phyloP scores from a whole-genome alignment of 805 yeast species.

The Lipomyces starkeyi region DNA sequence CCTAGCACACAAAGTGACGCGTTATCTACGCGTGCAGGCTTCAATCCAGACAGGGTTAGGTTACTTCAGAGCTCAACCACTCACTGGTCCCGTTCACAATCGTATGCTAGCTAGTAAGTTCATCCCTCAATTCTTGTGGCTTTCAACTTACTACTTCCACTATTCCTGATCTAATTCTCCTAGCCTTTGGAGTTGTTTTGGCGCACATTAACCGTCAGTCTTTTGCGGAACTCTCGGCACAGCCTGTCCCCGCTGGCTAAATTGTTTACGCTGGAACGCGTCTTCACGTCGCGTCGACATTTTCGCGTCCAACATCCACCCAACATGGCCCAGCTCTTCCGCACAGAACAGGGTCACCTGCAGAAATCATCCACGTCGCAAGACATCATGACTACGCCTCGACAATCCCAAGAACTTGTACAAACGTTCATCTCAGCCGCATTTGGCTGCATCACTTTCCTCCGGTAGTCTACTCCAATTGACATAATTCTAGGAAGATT shows the following conservation, averaged over 20 bases:
- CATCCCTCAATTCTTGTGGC: not conserved
- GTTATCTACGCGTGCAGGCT: not conserved
- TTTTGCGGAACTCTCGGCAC: not conserved
- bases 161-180: not conserved
- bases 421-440: conserved; percentile 59
- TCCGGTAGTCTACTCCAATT: conserved; percentile 38
- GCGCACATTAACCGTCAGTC: not conserved
- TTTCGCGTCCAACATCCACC: not conserved
- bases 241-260: too few relatives aligned
- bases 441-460: conserved; percentile 61
- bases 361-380: conserved; percentile 19
- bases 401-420: conserved; percentile 53
- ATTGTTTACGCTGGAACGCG: not conserved
- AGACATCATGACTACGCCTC: conserved; percentile 20
- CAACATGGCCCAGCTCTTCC: conserved; percentile 29
- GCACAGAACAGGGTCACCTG: conserved; percentile 17
- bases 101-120: too few relatives aligned
- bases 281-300: too few relatives aligned
- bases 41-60: not conserved
- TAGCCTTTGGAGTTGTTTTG: not conserved
- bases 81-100: not conserved
- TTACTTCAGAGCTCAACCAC: not conserved
- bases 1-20: not conserved
- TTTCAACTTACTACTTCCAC: not conserved
- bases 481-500: not conserved